phyloP scores from a whole-genome alignment of 2,329 filamentous ascomycete species.

The Cordyceps javanica region DNA sequence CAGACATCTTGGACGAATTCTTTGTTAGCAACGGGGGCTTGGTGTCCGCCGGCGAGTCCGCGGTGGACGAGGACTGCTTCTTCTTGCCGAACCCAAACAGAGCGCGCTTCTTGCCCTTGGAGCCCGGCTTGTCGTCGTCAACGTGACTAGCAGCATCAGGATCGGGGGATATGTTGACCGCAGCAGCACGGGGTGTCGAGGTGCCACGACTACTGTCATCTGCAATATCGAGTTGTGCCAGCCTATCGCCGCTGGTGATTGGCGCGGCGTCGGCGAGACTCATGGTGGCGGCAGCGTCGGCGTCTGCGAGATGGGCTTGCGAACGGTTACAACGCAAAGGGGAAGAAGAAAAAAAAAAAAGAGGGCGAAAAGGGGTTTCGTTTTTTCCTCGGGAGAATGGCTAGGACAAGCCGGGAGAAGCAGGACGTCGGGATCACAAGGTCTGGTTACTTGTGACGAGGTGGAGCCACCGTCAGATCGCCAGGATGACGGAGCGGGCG shows the following conservation, averaged over 20 bases:
- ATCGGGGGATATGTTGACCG: not conserved
- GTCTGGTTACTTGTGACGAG: constrained; percentile 8
- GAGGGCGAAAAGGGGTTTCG: no score
- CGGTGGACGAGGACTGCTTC: constrained; percentile 32
- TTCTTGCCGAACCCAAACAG: constrained; percentile 60
- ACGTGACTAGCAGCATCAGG: constrained; percentile 22
- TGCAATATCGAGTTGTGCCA: constrained; percentile 17
- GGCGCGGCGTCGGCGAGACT: constrained; percentile 12
- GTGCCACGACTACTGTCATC: constrained; percentile 23
- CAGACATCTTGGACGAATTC: constrained; percentile 31
- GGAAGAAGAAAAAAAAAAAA: not conserved
- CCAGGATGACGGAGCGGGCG: constrained; percentile 10
- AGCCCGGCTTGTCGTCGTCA: constrained; percentile 20
- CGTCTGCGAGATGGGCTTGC: not conserved
- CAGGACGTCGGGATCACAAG: constrained; percentile 10
- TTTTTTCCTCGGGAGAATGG: not conserved
- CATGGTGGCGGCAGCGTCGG: not conserved
- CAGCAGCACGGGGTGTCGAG: constrained; percentile 27
- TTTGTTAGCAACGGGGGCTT: constrained; percentile 28
- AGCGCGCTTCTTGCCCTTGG: constrained; percentile 47
- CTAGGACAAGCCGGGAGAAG: constrained; percentile 4
- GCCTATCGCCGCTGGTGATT: constrained; percentile 9
- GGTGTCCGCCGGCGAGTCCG: constrained; percentile 19
- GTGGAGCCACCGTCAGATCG: constrained; percentile 12
- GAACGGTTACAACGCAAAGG: not conserved